These are phyloP conservation scores for Pythium diclinum DNA, from an alignment of 352 stramenopile species.

Conservation along the genomic window DNA sequence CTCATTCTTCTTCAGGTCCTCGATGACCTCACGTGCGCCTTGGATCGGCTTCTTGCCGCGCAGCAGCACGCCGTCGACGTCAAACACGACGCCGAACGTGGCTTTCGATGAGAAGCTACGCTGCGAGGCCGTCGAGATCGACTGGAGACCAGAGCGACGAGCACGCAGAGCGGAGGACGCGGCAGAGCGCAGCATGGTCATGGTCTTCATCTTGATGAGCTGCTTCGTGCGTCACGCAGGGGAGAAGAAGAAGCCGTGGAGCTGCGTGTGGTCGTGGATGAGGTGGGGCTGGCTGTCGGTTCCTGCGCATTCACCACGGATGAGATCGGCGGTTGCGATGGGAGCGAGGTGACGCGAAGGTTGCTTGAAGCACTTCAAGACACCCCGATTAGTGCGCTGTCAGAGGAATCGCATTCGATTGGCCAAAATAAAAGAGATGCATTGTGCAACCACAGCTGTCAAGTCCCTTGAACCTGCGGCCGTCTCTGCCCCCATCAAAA, in stretches of 20 bases:
- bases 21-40: constrained; percentile 62
- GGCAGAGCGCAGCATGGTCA: constrained; percentile 6
- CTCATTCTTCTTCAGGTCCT: constrained; percentile 52
- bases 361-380: constrained; percentile 31
- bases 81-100: constrained; percentile 81
- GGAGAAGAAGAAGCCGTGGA: not conserved
- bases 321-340: not conserved
- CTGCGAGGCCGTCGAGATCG: not conserved
- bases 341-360: constrained; percentile 28
- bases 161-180: constrained; percentile 6
- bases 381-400: constrained; percentile 4
- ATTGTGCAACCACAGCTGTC: constrained; percentile 11
- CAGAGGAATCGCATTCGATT: not conserved
- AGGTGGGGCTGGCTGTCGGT: not conserved
- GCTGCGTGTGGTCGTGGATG: not conserved
- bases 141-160: constrained; percentile 1
- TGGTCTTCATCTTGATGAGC: not conserved
- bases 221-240: not conserved
- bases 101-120: constrained; percentile 22
- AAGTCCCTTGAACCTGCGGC: not conserved
- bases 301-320: not conserved
- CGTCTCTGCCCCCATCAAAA: not conserved
- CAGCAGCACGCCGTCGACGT: constrained; percentile 79
- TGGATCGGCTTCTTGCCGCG: constrained; percentile 72
- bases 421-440: not conserved